These are phyloP conservation scores for Cladophialophora carrionii DNA, from an alignment of 2,329 filamentous ascomycete species.

Conservation along the genomic window DNA sequence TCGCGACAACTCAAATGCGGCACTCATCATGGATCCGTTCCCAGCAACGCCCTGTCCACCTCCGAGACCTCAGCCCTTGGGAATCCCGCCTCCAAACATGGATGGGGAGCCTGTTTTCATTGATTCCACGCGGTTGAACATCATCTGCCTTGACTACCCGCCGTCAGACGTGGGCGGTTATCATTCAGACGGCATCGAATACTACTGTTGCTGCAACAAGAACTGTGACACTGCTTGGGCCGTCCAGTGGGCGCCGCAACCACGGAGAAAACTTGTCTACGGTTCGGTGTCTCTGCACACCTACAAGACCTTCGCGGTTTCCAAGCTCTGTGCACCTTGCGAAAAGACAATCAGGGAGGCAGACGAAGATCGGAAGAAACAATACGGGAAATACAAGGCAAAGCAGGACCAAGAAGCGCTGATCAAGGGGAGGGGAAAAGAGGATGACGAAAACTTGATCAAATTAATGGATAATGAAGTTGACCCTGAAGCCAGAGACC, in stretches of 20 bases:
- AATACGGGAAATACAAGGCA: not conserved
- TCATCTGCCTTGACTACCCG: not conserved
- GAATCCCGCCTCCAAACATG: not conserved
- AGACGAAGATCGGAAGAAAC: not conserved
- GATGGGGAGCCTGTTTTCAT: not conserved
- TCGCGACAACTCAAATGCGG: not conserved
- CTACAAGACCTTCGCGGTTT: slow-evolving; percentile 6
- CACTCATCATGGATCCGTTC: not conserved
- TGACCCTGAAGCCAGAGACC: not conserved
- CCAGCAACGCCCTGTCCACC: not conserved
- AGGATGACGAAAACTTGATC: not conserved
- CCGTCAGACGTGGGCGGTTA: not conserved
- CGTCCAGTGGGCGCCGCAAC: slow-evolving; percentile 5
- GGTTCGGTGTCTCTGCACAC: not conserved
- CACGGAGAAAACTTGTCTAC: not conserved
- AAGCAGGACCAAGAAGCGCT: not conserved
- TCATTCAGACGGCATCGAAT: slow-evolving; percentile 9
- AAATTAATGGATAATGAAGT: not conserved
- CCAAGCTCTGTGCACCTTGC: slow-evolving; percentile 3
- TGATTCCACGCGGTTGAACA: not conserved
- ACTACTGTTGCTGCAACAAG: slow-evolving; percentile 15
- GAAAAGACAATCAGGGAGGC: not conserved
- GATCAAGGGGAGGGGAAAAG: not conserved
- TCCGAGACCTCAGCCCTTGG: not conserved
- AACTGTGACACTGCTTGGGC: slow-evolving; percentile 14